Conservation (phyloP, 208 protist species). For the Crithidia sp. region DNA sequence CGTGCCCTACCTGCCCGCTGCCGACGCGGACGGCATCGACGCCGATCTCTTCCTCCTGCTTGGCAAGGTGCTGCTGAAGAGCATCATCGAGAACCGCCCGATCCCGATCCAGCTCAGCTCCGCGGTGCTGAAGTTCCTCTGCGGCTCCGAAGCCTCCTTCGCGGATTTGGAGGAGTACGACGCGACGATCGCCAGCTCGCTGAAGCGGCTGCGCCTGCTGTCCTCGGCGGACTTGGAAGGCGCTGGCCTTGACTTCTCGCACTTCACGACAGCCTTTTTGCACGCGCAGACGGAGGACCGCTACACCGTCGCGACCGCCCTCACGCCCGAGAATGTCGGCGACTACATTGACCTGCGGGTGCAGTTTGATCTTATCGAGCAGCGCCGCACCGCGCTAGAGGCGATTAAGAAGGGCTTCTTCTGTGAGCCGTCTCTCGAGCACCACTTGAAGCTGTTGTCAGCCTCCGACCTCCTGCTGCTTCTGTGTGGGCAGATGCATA, state of each 20-base stretch:
- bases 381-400: slow-evolving; percentile 40
- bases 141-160: slow-evolving; percentile 42
- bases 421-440: slow-evolving; percentile 36
- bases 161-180: slow-evolving; percentile 77
- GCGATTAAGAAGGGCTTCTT: slow-evolving; percentile 63
- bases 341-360: slow-evolving; percentile 64
- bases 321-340: slow-evolving; percentile 59
- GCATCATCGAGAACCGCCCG: slow-evolving; percentile 61
- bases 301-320: slow-evolving; percentile 38
- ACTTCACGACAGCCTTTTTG: slow-evolving; percentile 48
- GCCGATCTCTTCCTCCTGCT: slow-evolving; percentile 50
- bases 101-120: slow-evolving; percentile 67
- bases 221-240: slow-evolving; percentile 53
- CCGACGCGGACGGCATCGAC: slow-evolving; percentile 41
- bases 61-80: slow-evolving; percentile 71
- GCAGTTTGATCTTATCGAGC: slow-evolving; percentile 52
- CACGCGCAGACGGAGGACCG: slow-evolving; percentile 26
- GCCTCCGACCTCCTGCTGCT: slow-evolving; percentile 64
- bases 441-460: slow-evolving; percentile 63
- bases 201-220: slow-evolving; percentile 60
- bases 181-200: slow-evolving; percentile 35
- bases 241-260: slow-evolving; percentile 50
- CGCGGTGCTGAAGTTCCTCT: slow-evolving; percentile 68
- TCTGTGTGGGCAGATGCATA: slow-evolving; percentile 64
- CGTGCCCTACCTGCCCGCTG: slow-evolving; percentile 43